These are phyloP conservation scores for Cyanidium caldarium DNA, from an alignment of 23 red algal genomes.

Conservation along the genomic window DNA sequence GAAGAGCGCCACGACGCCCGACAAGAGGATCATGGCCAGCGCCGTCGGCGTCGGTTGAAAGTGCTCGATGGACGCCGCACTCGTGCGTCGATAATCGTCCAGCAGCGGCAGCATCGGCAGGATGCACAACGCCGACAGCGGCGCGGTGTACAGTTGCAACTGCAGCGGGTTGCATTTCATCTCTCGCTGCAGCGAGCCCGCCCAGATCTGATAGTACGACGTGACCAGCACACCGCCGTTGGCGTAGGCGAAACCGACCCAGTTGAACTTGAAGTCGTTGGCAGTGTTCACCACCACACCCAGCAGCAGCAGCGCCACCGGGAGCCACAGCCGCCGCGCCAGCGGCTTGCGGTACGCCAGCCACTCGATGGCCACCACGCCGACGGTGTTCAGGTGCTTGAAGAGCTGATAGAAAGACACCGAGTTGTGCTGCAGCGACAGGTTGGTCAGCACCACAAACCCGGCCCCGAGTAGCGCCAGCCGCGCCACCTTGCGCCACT, in stretches of 20 bases:
- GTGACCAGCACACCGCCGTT: conserved; percentile 48
- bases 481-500: conserved; percentile 37
- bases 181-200: conserved; percentile 62
- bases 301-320: conserved; percentile 38
- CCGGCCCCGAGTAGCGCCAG: conserved; percentile 61
- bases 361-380: conserved; percentile 73
- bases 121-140: conserved; percentile 62
- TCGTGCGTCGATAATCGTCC: conserved; percentile 42
- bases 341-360: conserved; percentile 37
- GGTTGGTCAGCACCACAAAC: conserved; percentile 97
- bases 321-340: conserved; percentile 15
- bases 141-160: conserved; percentile 86
- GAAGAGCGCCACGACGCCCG: conserved; percentile 54
- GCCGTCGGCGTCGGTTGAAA: conserved; percentile 20
- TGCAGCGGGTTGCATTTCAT: conserved; percentile 75
- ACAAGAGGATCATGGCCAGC: conserved; percentile 28
- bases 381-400: conserved; percentile 84
- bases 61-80: conserved; percentile 29
- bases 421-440: conserved; percentile 83
- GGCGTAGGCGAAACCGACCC: conserved; percentile 53
- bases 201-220: conserved; percentile 92
- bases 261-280: conserved; percentile 60
- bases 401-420: conserved; percentile 92
- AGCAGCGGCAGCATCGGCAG: conserved; percentile 70
- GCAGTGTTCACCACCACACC: conserved; percentile 48